Evolutionary conservation across 2,329 filamentous ascomycete genomes (phyloP).

Genomic region (Colletotrichum filicis): DNA sequence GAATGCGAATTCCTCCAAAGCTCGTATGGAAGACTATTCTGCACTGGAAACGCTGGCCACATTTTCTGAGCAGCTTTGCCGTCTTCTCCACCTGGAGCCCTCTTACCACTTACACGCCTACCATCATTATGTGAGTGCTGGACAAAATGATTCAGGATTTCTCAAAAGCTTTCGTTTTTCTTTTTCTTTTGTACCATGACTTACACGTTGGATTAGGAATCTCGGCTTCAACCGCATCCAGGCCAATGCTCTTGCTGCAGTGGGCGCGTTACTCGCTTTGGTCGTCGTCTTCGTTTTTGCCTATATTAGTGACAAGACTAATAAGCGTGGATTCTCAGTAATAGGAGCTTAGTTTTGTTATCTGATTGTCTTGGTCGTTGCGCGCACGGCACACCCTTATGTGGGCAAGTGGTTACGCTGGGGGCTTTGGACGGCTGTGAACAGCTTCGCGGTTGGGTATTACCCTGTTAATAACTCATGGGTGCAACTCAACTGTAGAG

Average conservation of each 20-base stretch:
- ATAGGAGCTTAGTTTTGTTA: slow-evolving; percentile 57
- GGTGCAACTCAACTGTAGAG: slow-evolving; percentile 62
- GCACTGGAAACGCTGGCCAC: slow-evolving; percentile 58
- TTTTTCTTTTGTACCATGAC: no score
- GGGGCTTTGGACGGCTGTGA: slow-evolving; percentile 62
- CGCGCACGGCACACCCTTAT: slow-evolving; percentile 51
- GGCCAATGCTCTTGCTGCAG: slow-evolving; percentile 60
- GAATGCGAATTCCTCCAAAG: slow-evolving; percentile 47
- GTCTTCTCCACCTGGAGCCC: slow-evolving; percentile 65
- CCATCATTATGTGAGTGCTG: slow-evolving; percentile 49
- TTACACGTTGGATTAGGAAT: slow-evolving; percentile 38
- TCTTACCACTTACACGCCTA: slow-evolving; percentile 61
- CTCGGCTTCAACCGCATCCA: slow-evolving; percentile 56
- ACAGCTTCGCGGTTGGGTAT: slow-evolving; percentile 62
- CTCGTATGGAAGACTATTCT: slow-evolving; percentile 55
- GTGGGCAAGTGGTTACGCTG: slow-evolving; percentile 60
- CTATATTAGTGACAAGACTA: slow-evolving; percentile 58
- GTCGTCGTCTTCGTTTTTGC: slow-evolving; percentile 60
- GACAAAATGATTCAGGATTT: no score
- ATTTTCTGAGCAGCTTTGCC: slow-evolving; percentile 59
- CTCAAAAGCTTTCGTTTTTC: no score
- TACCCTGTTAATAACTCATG: slow-evolving; percentile 64
- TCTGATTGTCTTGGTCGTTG: slow-evolving; percentile 53
- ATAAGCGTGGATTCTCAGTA: slow-evolving; percentile 54
- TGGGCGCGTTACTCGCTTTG: slow-evolving; percentile 55